These are phyloP conservation scores for Xylaria longipes DNA, from an alignment of 495 filamentous ascomycete species.

Conservation along the genomic window DNA sequence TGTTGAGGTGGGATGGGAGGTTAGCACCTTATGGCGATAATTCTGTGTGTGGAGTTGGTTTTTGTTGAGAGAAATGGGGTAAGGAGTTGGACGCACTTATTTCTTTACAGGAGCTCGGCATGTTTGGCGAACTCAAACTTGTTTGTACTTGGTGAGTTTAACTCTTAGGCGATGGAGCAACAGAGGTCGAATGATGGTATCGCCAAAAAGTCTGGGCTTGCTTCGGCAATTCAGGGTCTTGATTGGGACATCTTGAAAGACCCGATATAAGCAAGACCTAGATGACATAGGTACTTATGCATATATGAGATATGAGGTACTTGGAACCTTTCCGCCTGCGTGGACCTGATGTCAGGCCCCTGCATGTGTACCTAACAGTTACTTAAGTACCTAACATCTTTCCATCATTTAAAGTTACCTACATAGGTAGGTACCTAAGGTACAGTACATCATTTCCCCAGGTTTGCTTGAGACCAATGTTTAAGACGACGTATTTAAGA, in stretches of 20 bases:
- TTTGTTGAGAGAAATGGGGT: background rate
- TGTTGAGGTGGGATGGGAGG: conserved; percentile 42
- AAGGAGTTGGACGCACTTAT: conserved; percentile 69
- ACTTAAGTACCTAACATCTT: too few relatives aligned
- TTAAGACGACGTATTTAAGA: too few relatives aligned
- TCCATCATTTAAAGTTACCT: too few relatives aligned
- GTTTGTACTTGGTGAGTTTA: background rate
- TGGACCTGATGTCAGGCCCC: too few relatives aligned
- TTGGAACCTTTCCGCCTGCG: too few relatives aligned
- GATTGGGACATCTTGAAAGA: background rate
- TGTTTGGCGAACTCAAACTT: conserved; percentile 44
- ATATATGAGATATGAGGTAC: background rate
- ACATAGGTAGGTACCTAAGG: too few relatives aligned
- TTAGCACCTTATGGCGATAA: conserved; percentile 9
- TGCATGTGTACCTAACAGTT: too few relatives aligned
- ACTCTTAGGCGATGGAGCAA: background rate
- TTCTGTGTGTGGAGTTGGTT: background rate
- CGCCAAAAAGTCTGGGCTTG: background rate
- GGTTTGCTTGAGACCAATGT: too few relatives aligned
- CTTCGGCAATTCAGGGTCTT: conserved; percentile 1
- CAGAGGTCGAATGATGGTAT: conserved; percentile 9
- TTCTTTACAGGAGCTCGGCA: conserved; percentile 97
- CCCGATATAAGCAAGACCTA: conserved; percentile 5
- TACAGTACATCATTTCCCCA: too few relatives aligned
- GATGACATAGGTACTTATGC: background rate